Percentiles rank a stretch among this genome's conserved stretches.
Evolutionary conservation across 345 rosid species (phyloP).

Genomic region (Eucalyptus urophylla): DNA sequence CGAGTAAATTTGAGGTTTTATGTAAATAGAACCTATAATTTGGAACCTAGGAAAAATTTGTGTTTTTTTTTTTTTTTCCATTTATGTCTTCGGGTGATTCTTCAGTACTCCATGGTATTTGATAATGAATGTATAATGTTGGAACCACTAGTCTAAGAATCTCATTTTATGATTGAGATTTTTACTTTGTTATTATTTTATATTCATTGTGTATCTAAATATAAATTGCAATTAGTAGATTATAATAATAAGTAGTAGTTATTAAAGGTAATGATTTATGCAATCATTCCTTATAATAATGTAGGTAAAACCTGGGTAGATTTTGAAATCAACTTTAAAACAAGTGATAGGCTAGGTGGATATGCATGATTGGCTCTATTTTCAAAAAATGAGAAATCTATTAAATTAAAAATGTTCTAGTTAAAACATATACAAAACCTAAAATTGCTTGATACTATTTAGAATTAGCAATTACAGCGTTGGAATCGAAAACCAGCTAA

Average conservation of each 20-base stretch:
- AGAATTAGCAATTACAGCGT: fast-evolving
- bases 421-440: fast-evolving
- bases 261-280: fast-evolving
- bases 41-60: no score
- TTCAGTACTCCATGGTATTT: fast-evolving
- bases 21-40: no score
- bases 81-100: fast-evolving
- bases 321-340: fast-evolving
- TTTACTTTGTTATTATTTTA: no score
- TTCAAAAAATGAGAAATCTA: fast-evolving
- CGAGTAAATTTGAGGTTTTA: fast-evolving
- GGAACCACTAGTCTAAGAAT: no score
- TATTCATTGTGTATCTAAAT: no score
- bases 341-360: no score
- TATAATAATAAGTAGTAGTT: no score
- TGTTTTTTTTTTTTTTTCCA: no score
- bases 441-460: fast-evolving
- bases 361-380: no score
- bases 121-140: no score
- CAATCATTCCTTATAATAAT: fast-evolving
- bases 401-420: fast-evolving
- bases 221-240: fast-evolving
- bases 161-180: no score
- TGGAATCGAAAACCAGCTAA: fast-evolving
- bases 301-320: fast-evolving